Base-by-base conservation (phyloP, 2,329 filamentous ascomycete genomes). In the Dactylellina cionopaga region DNA sequence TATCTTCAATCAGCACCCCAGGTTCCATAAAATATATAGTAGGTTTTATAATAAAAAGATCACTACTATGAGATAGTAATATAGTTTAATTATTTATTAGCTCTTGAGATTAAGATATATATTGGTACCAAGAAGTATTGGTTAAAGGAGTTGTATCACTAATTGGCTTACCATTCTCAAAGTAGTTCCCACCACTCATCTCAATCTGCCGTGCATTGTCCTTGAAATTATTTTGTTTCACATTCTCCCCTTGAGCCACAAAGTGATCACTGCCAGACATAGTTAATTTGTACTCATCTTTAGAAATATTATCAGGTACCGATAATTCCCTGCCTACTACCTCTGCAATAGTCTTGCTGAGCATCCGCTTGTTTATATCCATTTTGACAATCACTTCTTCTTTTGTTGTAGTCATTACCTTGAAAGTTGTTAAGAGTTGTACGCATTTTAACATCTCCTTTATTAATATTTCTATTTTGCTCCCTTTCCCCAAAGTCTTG, bases 401-500 rank as follows among this genome's bases (percentile, higher is more conserved):
- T 3, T 51, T 51, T 27, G 19, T 17, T 4, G 37, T 41, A n/a
- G n/a, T n/a, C 17, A 41, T 10, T 9, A 41, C 17, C 17, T 59
- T 59, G 1, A 59, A 59, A 2, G 15, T 52, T 2, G 46, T 35
- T 9, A 63, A 22, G 15, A 63, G 46, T 1, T 54, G 35, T 1
- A 54, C 33, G 54, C 35, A 44, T n/a, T 52, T 35, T 15, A 63
- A 13, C 5, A 64, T 24, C 22, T 54, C 47, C 25, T 64, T 64
- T 27, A 64, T 37, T 11, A 64, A 46, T 3, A 3, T 27, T 29
- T 64, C 59, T 1, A 64, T 47, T 37, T 55, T 64, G 5, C 47
- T 24, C 0, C 47, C 59, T 37, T 64, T 64, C 11, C 59, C 59
- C 13, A 64, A 27, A 22, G 47, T 54, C 37, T 43, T 64, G 11